Conservation (phyloP, 371 early-diverging fungal species). For the Gilbertella persicaria region DNA sequence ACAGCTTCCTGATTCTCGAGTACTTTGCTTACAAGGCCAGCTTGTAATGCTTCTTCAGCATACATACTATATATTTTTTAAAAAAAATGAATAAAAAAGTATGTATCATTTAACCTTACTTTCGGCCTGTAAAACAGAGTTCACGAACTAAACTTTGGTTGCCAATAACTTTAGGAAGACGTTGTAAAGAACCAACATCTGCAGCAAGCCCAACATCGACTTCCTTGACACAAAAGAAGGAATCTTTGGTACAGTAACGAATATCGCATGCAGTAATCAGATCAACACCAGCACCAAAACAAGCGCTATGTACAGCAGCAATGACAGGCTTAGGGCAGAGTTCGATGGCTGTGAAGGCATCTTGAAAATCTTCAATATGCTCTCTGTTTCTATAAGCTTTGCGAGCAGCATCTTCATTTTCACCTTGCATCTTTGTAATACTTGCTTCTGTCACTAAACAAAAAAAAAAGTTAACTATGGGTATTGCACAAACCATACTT, state of each 20-base stretch:
- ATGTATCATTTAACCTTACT: conserved; percentile 45
- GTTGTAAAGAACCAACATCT: conserved; percentile 89
- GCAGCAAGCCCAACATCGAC: conserved; percentile 92
- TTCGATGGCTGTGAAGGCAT: conserved; percentile 76
- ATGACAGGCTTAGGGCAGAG: conserved; percentile 87
- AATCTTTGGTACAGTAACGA: conserved; percentile 79
- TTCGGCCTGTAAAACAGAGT: conserved; percentile 82
- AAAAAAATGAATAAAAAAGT: too few relatives aligned
- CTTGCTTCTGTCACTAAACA: conserved; percentile 23
- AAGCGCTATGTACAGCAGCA: conserved; percentile 84
- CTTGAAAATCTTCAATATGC: conserved; percentile 63
- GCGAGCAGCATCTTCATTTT: conserved; percentile 62
- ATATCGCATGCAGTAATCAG: conserved; percentile 92
- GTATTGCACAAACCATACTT: conserved; percentile 15
- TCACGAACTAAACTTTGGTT: conserved; percentile 91
- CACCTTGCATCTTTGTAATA: conserved; percentile 21
- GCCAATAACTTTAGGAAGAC: conserved; percentile 93
- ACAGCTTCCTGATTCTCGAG: conserved; percentile 56
- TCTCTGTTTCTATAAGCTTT: conserved; percentile 46
- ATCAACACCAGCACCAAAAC: conserved; percentile 92
- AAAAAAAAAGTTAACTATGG: background rate
- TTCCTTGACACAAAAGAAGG: conserved; percentile 87
- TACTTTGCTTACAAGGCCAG: conserved; percentile 82
- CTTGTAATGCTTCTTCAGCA: conserved; percentile 76
- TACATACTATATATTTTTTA: too few relatives aligned